Evolutionary conservation across 1,139 yeast species (phyloP).

Genomic region (Pichia sp.): DNA sequence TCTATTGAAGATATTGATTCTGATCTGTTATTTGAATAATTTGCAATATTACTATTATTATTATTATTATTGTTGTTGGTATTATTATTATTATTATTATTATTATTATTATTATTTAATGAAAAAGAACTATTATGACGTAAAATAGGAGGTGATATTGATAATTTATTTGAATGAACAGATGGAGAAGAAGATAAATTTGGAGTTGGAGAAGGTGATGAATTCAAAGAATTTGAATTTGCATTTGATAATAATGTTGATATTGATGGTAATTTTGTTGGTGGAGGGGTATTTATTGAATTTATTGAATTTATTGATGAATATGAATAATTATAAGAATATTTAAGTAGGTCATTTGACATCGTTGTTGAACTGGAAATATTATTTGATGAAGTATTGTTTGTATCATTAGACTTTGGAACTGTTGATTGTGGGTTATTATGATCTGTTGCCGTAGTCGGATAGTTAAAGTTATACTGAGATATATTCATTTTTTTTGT

Average conservation of each 20-base stretch:
- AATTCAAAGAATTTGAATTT: not conserved
- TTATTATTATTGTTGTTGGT: too few species aligned
- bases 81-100: too few species aligned
- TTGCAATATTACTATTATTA: not conserved
- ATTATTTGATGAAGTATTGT: not conserved
- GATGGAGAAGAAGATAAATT: not conserved
- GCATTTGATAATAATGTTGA: constrained; percentile 7
- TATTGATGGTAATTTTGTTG: constrained; percentile 8
- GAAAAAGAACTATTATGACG: constrained; percentile 10
- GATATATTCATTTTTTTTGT: too few species aligned
- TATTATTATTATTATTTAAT: not conserved
- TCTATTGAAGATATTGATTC: constrained; percentile 11
- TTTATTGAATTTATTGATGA: not conserved
- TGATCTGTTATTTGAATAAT: constrained; percentile 6
- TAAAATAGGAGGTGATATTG: constrained; percentile 3
- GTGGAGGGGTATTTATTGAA: not conserved
- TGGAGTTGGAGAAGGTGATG: not conserved
- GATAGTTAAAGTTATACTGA: too few species aligned
- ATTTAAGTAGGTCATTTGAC: constrained; percentile 11
- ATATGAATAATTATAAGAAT: constrained; percentile 9
- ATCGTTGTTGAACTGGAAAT: not conserved
- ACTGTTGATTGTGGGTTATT: too few species aligned
- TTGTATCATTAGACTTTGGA: too few species aligned
- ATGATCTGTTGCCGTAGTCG: too few species aligned
- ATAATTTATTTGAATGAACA: not conserved